Base-by-base conservation (phyloP, 1,284 basidiomycete genomes). In the Leucoagaricus sp. region DNA sequence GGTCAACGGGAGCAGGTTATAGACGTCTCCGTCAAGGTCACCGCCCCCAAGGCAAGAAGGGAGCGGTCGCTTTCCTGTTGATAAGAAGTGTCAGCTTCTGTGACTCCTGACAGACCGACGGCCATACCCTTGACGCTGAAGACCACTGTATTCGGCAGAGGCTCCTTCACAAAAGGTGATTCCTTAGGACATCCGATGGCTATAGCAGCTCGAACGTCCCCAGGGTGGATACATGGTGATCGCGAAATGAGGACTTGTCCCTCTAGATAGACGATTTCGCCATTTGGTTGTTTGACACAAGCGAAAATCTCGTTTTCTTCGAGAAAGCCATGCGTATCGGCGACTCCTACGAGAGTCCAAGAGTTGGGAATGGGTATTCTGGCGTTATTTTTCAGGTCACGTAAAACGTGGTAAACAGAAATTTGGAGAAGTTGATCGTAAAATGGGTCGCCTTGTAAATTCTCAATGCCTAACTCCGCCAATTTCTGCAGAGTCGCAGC, bases 301-400 rank as follows among this genome's bases (percentile, higher is more conserved):
- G 78, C 82, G 61, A 85, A 89, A 5, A 88, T 79, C 60, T 89
- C 74, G 3, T 74, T 75, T 57, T 77, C 76, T 38, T 73, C 28
- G 8, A 88, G 74, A 53, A 72, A 79, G 4, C 71, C 66, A 59
- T 85, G 80, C 0, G 82, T 72, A 63, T 89, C 87, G 2, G 86
- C 85, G 4, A 89, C 80, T 1, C 87, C 88, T 2, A 89, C 86
- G 1, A 90, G 66, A 0, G 84, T 88, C 75, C 80, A 86, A 2
- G 79, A 82, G 8, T 74, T 70, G 0, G 80, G 80, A 5, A 91
- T 74, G 7, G 84, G 85, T 47, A 91, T 89, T 12, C 87, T 77
- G 1, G 86, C 86, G 50, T 79, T 78, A 55, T 84, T 80, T 63
- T 89, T 91, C 21, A 90, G 73, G 52, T 84, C 76, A 49, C 87